Evolutionary conservation across 192 early-diverging fungal species (phyloP).

Genomic region (Mortierella claussenii): DNA sequence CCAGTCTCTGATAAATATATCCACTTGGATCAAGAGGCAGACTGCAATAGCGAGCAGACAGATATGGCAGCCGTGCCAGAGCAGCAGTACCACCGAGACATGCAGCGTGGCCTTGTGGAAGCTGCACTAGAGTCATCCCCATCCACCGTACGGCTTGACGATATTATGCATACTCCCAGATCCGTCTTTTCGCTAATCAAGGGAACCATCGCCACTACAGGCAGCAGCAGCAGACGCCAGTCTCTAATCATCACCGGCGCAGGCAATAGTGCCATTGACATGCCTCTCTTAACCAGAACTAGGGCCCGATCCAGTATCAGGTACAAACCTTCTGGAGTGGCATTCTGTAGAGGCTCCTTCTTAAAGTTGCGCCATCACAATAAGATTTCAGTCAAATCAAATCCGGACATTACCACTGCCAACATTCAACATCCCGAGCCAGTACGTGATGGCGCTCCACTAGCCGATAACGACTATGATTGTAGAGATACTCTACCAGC

Average conservation of each 20-base stretch:
- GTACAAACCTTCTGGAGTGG: conserved; percentile 1
- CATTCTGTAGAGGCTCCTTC: too few relatives aligned
- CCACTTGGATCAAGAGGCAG: too few relatives aligned
- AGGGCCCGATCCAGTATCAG: conserved; percentile 22
- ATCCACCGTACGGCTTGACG: conserved; percentile 15
- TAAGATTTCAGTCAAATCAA: too few relatives aligned
- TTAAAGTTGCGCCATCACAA: too few relatives aligned
- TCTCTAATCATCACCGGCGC: too few relatives aligned
- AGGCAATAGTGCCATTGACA: background rate
- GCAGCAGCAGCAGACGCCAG: background rate
- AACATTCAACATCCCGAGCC: background rate
- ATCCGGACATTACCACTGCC: too few relatives aligned
- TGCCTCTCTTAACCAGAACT: conserved; percentile 23
- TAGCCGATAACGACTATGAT: background rate
- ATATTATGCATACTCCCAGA: background rate
- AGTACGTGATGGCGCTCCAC: background rate
- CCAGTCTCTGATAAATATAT: too few relatives aligned
- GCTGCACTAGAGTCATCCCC: conserved; percentile 2
- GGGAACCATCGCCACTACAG: background rate
- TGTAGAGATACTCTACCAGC: too few relatives aligned
- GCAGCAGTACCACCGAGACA: too few relatives aligned
- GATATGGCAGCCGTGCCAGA: too few relatives aligned
- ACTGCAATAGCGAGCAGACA: too few relatives aligned
- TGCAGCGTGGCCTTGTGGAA: too few relatives aligned
- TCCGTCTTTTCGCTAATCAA: conserved; percentile 32